Base-by-base conservation (phyloP, 169 alveolate species). In the Eimeria maxima region DNA sequence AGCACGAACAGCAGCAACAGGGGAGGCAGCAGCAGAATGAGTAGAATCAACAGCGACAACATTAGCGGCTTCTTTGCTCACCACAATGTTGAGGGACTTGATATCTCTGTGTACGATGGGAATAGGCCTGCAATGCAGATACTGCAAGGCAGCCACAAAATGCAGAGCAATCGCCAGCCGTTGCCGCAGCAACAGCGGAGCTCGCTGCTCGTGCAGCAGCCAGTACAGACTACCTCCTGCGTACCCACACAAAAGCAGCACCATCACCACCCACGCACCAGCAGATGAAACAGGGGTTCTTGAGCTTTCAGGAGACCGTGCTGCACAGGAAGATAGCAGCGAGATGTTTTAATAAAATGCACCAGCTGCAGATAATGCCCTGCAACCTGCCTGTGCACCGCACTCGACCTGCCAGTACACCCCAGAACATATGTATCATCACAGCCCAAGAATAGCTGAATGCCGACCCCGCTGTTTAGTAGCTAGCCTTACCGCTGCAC, bases 71-170 rank as follows among this genome's bases (percentile, higher is more conserved):
- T 2, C 76, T 13, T 2, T 5, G 76, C 93, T 55, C 55, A 86
- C 93, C 63, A 86, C 93, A 22, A 86, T 60, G n/a, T 86, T 86
- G 5, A 60, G 81, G 42, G 93, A 63, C 60, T 86, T 86, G 80
- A 86, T 86, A 42, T 86, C 93, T 45, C 93, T 86, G 93, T 86
- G 93, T 10, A 86, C 93, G 4, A 86, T 86, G 10, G 90, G 90
- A 13, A 29, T 45, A 38, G 44, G n/a, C 63, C 80, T 63, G 27
- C 57, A 55, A 24, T 86, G 93, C 63, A 86, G 80, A 53, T 86
- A 63, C 42, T 60, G 80, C 55, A 86, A 60, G 8, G 80, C 81
- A 6, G 93, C 22, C 18, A 63, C 93, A 18, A 86, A 86, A 11
- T 86, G 93, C 38, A 57, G 44, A 33, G 93, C 93, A 33, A 86